Evolutionary conservation across 2,329 filamentous ascomycete genomes (phyloP).

Genomic region (Talaromyces atroroseus): DNA sequence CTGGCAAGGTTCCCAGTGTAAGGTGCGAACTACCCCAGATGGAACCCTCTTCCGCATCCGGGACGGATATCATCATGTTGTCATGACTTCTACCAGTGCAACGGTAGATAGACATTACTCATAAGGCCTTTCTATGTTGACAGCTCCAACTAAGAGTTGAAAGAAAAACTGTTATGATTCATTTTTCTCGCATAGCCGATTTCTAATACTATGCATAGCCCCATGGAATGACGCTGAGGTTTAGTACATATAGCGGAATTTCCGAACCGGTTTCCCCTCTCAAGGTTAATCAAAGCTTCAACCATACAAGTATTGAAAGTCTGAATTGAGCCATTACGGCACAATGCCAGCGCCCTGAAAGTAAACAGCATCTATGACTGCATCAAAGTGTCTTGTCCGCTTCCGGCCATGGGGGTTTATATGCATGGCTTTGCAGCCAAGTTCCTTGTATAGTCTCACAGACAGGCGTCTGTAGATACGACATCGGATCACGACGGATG

Average conservation of each 20-base stretch:
- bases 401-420: neutral
- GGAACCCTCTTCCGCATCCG: constrained; percentile 5
- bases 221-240: neutral
- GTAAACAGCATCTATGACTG: neutral
- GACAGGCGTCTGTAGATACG: neutral
- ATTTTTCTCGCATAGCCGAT: neutral
- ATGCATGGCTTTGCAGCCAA: neutral
- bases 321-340: neutral
- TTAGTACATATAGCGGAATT: neutral
- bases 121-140: neutral
- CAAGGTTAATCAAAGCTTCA: neutral
- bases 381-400: neutral
- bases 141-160: neutral
- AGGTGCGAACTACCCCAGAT: neutral
- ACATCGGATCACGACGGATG: constrained; percentile 12
- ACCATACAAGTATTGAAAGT: neutral
- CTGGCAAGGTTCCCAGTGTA: too few relatives aligned
- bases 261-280: neutral
- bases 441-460: neutral
- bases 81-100: constrained; percentile 2
- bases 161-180: neutral
- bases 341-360: neutral
- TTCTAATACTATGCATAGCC: neutral
- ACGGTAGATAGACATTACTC: constrained; percentile 4
- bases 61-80: constrained; percentile 4